Evolutionary conservation across 2,329 filamentous ascomycete genomes (phyloP), one percentile per base, ranked within the genome.

Genomic region (Penicillium sumatraense): DNA sequence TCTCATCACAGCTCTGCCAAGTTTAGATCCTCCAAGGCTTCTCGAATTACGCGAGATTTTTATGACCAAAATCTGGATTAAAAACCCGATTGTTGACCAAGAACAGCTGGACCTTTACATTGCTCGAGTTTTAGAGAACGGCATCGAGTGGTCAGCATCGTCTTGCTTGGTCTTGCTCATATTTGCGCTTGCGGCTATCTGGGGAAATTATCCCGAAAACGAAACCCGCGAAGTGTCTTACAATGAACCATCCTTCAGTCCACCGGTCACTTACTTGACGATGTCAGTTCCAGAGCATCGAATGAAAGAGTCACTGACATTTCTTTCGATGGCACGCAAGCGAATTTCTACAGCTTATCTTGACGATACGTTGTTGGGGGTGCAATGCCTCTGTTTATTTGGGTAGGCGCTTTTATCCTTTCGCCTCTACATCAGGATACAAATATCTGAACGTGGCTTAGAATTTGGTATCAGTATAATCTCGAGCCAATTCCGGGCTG

Each of bases 401-500:
- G 64, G 64, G 64, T 64, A 20, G 50, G 56, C 20, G 33, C 10
- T 18, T 18, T 36, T n/a, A 4, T 16, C 16, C 33, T 5, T 2
- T 9, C 10, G 16, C 2, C 10, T 36, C 33, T 11, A 27, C n/a
- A n/a, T n/a, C n/a, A n/a, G n/a, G 9, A 46, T 21, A 27, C 13
- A 5, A 33, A 14, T 42, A 10, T 42, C 40, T 58, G 35, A 60
- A 24, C n/a, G 16, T 3, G 13, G 5, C 16, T 6, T 47, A 65
- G 64, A 23, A 64, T 66, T 27, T 66, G 64, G 64, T 66, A 66
- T 57, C 64, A 66, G 35, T 66, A 65, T 42, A 66, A 66, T 23
- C 58, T 66, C 23, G 64, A 66, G 40, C 64, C 64, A 4, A 65
- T 66, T 24, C 58, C 61, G 1, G 64, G 64, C 2, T 66, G 64